These are phyloP conservation scores for Trametes coccinea DNA, from an alignment of 768 basidiomycete species.

Conservation along the genomic window DNA sequence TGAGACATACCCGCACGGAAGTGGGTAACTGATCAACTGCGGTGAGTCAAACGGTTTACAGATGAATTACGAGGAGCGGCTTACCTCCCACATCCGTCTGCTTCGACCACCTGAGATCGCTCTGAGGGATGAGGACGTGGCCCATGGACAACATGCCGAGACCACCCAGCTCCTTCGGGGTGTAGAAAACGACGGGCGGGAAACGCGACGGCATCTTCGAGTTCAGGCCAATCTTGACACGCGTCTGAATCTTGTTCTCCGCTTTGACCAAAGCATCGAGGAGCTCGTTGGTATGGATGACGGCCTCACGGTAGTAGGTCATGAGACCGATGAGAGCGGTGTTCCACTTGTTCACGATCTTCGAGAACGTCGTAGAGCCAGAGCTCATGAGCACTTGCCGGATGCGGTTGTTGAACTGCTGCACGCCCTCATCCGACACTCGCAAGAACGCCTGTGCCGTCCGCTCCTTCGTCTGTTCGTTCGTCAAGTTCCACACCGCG, in stretches of 20 bases:
- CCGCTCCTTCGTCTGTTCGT: slow-evolving; percentile 95
- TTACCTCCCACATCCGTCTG: slow-evolving; percentile 92
- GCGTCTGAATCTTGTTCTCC: slow-evolving; percentile 99
- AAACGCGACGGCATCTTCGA: slow-evolving; percentile 99
- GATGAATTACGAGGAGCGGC: slow-evolving; percentile 18
- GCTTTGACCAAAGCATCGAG: slow-evolving; percentile 96
- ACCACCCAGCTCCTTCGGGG: slow-evolving; percentile 97
- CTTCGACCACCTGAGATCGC: slow-evolving; percentile 96
- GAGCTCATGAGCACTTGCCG: slow-evolving; percentile 98
- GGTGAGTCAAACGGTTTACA: not conserved
- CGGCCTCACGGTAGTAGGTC: slow-evolving; percentile 98
- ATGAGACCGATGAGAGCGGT: slow-evolving; percentile 93
- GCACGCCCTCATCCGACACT: slow-evolving; percentile 96
- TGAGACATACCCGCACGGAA: slow-evolving; percentile 99
- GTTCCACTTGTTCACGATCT: slow-evolving; percentile 99
- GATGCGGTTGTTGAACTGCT: slow-evolving; percentile 97
- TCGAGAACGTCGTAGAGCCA: slow-evolving; percentile 97
- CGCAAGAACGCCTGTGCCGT: slow-evolving; percentile 98
- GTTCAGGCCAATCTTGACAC: slow-evolving; percentile 99
- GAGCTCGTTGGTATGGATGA: slow-evolving; percentile 95
- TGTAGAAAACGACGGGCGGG: slow-evolving; percentile 95
- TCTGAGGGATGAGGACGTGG: slow-evolving; percentile 97
- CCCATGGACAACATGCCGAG: slow-evolving; percentile 99
- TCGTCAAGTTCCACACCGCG: slow-evolving; percentile 95
- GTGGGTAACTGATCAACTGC: slow-evolving; percentile 69